phyloP scores from a whole-genome alignment of 1,284 basidiomycete species.

The Chalciporus sp. region DNA sequence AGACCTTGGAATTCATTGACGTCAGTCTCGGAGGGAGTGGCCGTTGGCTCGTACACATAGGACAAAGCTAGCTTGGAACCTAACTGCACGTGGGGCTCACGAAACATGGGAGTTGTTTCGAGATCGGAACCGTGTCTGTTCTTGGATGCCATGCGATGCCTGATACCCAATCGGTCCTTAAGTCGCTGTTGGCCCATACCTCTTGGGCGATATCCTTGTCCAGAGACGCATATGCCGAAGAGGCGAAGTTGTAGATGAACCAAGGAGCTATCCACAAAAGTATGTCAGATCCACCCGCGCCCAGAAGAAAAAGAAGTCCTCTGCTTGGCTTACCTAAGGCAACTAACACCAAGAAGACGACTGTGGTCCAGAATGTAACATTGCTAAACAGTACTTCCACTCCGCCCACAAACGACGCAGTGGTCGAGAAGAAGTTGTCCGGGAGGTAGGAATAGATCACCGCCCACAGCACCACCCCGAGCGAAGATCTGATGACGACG shows the following conservation, averaged over 20 bases:
- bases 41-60: constrained; percentile 45
- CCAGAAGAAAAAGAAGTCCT: neutral
- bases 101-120: constrained; percentile 72
- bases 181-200: constrained; percentile 83
- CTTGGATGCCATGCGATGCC: constrained; percentile 54
- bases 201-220: constrained; percentile 89
- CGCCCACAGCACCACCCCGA: constrained; percentile 85
- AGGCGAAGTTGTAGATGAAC: constrained; percentile 71
- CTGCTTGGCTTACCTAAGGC: constrained; percentile 62
- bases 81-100: constrained; percentile 61
- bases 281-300: constrained; percentile 15
- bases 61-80: constrained; percentile 53
- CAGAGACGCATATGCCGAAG: constrained; percentile 66
- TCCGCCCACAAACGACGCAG: constrained; percentile 73
- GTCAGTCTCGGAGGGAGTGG: constrained; percentile 34
- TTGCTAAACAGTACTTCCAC: constrained; percentile 76
- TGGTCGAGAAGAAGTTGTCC: constrained; percentile 38
- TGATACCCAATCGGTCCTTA: constrained; percentile 84
- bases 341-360: constrained; percentile 67
- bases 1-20: too few relatives aligned
- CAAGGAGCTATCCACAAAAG: constrained; percentile 58
- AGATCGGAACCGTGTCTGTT: constrained; percentile 40
- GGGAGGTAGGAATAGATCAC: constrained; percentile 81
- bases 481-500: constrained; percentile 76
- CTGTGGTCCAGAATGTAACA: constrained; percentile 81